Evolutionary conservation across 2,329 filamentous ascomycete species (phyloP).

Genomic region (Byssothecium circinans): DNA sequence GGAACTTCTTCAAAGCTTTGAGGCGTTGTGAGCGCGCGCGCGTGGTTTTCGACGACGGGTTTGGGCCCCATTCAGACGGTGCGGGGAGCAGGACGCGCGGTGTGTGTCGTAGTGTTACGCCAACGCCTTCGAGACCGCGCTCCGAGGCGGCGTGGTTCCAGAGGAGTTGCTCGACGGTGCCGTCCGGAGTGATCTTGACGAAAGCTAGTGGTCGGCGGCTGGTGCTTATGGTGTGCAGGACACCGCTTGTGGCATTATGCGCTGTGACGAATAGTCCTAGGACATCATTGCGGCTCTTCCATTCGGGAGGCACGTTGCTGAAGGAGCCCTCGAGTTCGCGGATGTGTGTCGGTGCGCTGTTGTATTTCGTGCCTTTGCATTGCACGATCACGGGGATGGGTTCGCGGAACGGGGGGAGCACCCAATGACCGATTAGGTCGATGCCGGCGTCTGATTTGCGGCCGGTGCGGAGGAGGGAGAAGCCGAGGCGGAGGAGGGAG

Average conservation of each 20-base stretch:
- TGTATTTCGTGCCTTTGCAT: conserved; percentile 65
- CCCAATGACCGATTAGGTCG: conserved; percentile 74
- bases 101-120: conserved; percentile 39
- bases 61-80: conserved; percentile 7
- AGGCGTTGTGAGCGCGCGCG: neutral
- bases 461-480: conserved; percentile 67
- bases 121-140: conserved; percentile 61
- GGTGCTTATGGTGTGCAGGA: conserved; percentile 69
- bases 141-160: conserved; percentile 70
- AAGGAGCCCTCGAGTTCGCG: conserved; percentile 83
- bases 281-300: conserved; percentile 61
- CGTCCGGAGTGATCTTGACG: conserved; percentile 61
- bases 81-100: conserved; percentile 17
- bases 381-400: conserved; percentile 58
- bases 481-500: conserved; percentile 62
- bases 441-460: conserved; percentile 70
- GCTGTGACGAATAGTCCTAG: conserved; percentile 73
- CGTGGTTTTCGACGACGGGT: neutral
- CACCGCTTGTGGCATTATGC: conserved; percentile 73
- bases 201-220: conserved; percentile 74
- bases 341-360: conserved; percentile 59
- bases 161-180: conserved; percentile 66
- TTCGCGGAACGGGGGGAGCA: conserved; percentile 45
- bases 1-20: conserved; percentile 12
- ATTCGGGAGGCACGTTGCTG: conserved; percentile 70